Percentiles rank a stretch among this genome's conserved stretches.
These are phyloP conservation scores for Acrasis kona DNA, from an alignment of 78 protist species.

Conservation along the genomic window DNA sequence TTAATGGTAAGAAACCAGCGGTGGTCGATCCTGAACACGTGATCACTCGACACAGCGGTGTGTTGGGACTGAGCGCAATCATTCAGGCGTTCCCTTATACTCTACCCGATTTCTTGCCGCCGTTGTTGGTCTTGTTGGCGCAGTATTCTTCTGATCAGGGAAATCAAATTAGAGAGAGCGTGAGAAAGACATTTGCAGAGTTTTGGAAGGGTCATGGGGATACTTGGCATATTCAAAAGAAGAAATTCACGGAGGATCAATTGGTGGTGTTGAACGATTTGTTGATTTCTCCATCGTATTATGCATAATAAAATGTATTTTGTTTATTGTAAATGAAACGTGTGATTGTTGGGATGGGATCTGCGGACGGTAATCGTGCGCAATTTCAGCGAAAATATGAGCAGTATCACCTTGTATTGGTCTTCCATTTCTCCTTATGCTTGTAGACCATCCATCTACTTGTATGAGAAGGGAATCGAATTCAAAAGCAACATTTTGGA, in stretches of 20 bases:
- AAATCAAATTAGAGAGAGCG: neutral
- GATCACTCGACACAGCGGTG: too few species aligned
- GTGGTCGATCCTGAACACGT: too few species aligned
- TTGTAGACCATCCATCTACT: too few species aligned
- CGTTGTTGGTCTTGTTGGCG: constrained; percentile 26
- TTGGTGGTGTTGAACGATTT: constrained; percentile 25
- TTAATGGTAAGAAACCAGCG: neutral
- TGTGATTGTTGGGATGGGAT: too few species aligned
- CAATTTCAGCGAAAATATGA: too few species aligned
- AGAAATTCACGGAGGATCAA: constrained; percentile 37
- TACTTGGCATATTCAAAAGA: constrained; percentile 34
- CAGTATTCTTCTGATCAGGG: neutral
- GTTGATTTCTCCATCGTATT: constrained; percentile 51
- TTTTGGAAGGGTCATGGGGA: constrained; percentile 59
- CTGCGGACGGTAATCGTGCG: too few species aligned
- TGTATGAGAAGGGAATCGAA: too few species aligned
- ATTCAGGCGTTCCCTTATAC: constrained; percentile 40
- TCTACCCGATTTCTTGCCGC: constrained; percentile 44
- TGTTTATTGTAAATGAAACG: too few species aligned
- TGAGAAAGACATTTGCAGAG: constrained; percentile 15
- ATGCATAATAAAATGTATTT: constrained; percentile 22
- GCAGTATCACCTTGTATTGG: too few species aligned
- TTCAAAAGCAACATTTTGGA: too few species aligned
- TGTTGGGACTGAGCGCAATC: constrained; percentile 28
- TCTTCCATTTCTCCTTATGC: too few species aligned